Base-by-base conservation (phyloP, 768 basidiomycete species). In the Lepiota venenata region DNA sequence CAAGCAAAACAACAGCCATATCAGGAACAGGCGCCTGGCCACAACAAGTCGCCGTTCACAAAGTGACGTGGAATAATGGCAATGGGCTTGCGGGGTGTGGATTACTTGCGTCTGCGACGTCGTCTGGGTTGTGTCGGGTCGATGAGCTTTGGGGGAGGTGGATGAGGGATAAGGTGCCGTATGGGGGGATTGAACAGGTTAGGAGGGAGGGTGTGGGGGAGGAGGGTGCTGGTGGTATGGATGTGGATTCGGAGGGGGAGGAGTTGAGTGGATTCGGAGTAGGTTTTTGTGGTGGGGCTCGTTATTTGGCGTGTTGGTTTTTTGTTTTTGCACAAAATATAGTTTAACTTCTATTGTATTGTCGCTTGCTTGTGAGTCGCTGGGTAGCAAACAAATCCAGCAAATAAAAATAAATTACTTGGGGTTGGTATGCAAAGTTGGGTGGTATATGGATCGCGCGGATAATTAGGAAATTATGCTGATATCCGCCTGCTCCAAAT, bases 61-160 rank as follows among this genome's bases (percentile, higher is more conserved):
- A 87, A 2, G 88, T 88, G 0, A 74, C 72, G 1, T 98, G 96
- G 96, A 90, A 97, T 67, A 77, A 74, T 45, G 82, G 80, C 2
- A 84, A 84, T 43, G 93, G 93, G 1, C 74, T 91, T 1, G 78
- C 61, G 16, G 74, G 69, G 16, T 80, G 75, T 47, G 78, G 70
- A 16, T 61, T 93, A 58, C 69, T 95, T 16, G 93, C 88, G 1
- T 88, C 87, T 15, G 88, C 84, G 0, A 91, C 88, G 11, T 92
- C 84, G 4, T 86, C 87, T 8, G 97, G 95, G 1, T 70, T 98
- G 16, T 93, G 89, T 61, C 74, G 96, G 46, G 78, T 98, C 9
- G 95, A 99, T 61, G 82, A 84, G 63, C 63, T 95, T 14, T 69
- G 78, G 61, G 93, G 93, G n/a, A 71, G 84, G 55, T 95, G 86